phyloP scores from a whole-genome alignment of 306 rosid species.

The Morella rubra region DNA sequence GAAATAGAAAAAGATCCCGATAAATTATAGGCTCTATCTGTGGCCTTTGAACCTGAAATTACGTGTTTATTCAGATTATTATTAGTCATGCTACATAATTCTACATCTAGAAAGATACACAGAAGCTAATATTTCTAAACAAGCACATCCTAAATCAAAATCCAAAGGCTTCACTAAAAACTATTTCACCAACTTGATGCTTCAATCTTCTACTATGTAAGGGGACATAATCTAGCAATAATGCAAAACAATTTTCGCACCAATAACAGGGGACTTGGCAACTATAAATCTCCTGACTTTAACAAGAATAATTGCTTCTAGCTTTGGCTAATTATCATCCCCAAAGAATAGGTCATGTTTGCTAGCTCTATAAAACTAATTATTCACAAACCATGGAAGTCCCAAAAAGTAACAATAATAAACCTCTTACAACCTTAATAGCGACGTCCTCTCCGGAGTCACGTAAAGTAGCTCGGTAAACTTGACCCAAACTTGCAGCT shows the following conservation, averaged over 20 bases:
- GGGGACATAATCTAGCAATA: background rate
- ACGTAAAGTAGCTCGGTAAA: constrained; percentile 91
- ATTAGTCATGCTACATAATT: background rate
- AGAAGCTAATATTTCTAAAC: background rate
- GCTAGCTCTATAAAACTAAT: background rate
- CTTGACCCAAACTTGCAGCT: constrained; percentile 99
- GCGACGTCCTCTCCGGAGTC: constrained; percentile 94
- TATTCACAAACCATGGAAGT: constrained; percentile 6
- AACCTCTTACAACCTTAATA: constrained; percentile 66
- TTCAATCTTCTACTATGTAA: background rate
- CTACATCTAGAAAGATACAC: background rate
- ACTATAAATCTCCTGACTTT: background rate
- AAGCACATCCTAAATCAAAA: background rate
- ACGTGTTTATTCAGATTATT: constrained; percentile 4
- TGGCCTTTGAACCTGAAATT: constrained; percentile 90
- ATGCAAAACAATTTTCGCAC: constrained; percentile 1
- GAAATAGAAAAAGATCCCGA: constrained; percentile 92
- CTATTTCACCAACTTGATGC: background rate
- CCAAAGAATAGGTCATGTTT: background rate
- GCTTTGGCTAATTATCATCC: background rate
- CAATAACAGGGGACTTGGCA: background rate
- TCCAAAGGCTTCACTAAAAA: background rate
- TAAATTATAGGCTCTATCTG: constrained; percentile 90
- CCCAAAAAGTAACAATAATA: constrained; percentile 8
- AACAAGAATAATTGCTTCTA: background rate